Percentiles rank a stretch among this genome's conserved stretches.
phyloP scores from a whole-genome alignment of 768 basidiomycete genomes.

The Tulasnella sp. region DNA sequence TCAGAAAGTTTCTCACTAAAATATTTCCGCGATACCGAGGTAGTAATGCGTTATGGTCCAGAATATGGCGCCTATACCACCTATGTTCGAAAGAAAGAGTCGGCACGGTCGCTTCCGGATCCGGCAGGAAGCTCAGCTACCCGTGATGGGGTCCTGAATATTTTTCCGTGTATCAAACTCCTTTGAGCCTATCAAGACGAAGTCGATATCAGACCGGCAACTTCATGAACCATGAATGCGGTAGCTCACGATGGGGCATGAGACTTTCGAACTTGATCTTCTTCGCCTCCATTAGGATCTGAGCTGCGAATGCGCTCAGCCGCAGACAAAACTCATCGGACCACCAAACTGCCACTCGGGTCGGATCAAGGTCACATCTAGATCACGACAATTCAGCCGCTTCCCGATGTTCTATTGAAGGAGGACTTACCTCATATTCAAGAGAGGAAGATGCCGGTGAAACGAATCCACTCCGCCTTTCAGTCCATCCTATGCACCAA shows the following conservation, averaged over 20 bases:
- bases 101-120: neutral
- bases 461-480: slow-evolving; percentile 40
- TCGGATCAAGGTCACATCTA: slow-evolving; percentile 43
- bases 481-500: slow-evolving; percentile 33
- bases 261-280: slow-evolving; percentile 33
- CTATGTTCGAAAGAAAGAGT: too few species aligned
- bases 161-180: too few species aligned
- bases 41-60: slow-evolving; percentile 40
- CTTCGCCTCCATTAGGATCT: slow-evolving; percentile 33
- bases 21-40: too few species aligned
- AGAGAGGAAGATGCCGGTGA: slow-evolving; percentile 45
- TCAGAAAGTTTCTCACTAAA: slow-evolving; percentile 39
- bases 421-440: slow-evolving; percentile 40
- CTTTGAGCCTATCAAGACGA: slow-evolving; percentile 25
- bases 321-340: slow-evolving; percentile 37
- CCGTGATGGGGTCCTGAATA: slow-evolving; percentile 31
- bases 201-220: neutral
- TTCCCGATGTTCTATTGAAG: too few species aligned
- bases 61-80: slow-evolving; percentile 38
- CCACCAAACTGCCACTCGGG: slow-evolving; percentile 47
- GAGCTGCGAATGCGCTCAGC: too few species aligned
- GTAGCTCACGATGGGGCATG: slow-evolving; percentile 39
- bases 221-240: neutral
- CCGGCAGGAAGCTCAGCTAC: neutral
- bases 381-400: neutral